Base-by-base conservation (phyloP, 2,329 filamentous ascomycete species). In the Fusarium mundagurra region DNA sequence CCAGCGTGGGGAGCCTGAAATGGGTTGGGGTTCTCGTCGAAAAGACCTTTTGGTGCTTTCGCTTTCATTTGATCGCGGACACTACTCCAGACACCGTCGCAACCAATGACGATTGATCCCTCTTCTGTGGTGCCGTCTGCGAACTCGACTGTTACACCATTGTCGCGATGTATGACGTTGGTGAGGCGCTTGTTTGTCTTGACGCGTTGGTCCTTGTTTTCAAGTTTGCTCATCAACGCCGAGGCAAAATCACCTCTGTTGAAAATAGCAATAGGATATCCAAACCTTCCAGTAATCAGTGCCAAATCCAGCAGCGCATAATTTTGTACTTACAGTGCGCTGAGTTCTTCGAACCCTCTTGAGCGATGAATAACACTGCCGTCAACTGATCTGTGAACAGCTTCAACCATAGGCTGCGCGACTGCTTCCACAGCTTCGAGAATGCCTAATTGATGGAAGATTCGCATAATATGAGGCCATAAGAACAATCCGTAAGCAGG, bases 381-480 rank as follows among this genome's bases (percentile, higher is more conserved):
- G 6, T 64, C 45, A 43, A 27, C 45, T 5, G 69, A 72, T 29
- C 65, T 48, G 1, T 72, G 69, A 11, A 72, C 45, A 0, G 64
- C 48, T 36, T 43, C 39, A 8, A 58, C 8, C 69, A 72, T 72
- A 3, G 69, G 51, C 16, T 72, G 69, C 3, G 53, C 54, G 18
- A 72, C 24, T 3, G 69, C 64, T 8, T 20, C 10, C 0, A 69
- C 50, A 7, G 16, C 43, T 6, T 72, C 69, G 1, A 69, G 69
- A 13, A 72, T 18, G 0, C 58, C 69, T 6, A 72, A 11, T 13
- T 72, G 69, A 6, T 72, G 64, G 4, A 72, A 64, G 1, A 64
- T 69, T 14, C 69, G 33, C 53, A 69, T 54, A 8, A 69, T 69
- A 4, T 72, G 69, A 36, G 69, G 69, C 69, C 69, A 72, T 12